Percentiles rank a stretch among this genome's conserved stretches.
Evolutionary conservation across 345 rosid species (phyloP).

Genomic region (Trapa bicornis): DNA sequence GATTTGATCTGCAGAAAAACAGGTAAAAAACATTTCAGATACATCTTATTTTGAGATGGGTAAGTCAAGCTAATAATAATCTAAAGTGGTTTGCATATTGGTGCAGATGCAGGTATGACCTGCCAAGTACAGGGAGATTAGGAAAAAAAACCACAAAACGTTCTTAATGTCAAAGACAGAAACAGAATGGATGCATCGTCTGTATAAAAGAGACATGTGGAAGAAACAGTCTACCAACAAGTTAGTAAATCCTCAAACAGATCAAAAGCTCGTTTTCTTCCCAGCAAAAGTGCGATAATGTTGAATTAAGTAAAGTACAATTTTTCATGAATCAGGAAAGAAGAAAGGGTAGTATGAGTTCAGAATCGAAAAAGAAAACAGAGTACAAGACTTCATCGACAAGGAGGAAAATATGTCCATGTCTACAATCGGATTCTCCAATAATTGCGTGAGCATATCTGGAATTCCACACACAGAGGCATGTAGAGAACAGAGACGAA

Average conservation of each 20-base stretch:
- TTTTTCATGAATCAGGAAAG: background rate
- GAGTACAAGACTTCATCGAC: background rate
- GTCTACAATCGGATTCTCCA: background rate
- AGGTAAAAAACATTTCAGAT: background rate
- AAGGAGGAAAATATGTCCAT: too few relatives aligned
- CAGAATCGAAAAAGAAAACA: background rate
- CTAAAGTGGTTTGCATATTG: background rate
- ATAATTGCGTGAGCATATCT: background rate
- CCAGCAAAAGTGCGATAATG: background rate
- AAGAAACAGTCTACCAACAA: background rate
- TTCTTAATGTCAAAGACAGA: background rate
- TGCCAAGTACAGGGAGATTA: background rate
- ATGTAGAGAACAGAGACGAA: slow-evolving; percentile 3
- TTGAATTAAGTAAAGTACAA: background rate
- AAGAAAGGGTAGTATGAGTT: background rate
- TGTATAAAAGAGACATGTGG: background rate
- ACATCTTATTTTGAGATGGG: background rate
- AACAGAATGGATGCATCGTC: background rate
- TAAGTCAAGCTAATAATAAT: background rate
- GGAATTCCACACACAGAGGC: background rate
- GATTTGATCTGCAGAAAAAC: slow-evolving; percentile 26
- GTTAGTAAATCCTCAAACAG: background rate
- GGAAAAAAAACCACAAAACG: background rate
- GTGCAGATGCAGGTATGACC: background rate
- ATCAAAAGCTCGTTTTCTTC: background rate